Base-by-base conservation (phyloP, 2,329 filamentous ascomycete genomes). In the Curvularia hawaiiensis region DNA sequence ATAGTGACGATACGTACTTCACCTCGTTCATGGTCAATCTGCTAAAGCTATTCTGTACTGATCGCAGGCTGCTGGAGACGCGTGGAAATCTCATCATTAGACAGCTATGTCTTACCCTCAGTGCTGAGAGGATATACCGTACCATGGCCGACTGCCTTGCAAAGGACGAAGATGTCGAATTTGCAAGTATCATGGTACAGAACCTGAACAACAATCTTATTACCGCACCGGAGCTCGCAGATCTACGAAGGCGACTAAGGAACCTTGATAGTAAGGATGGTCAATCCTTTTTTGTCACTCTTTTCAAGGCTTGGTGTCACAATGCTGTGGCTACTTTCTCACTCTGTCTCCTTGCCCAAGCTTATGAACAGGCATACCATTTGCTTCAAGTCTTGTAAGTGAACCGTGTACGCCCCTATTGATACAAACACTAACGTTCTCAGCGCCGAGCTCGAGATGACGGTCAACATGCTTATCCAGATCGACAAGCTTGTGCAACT, bases 141-240 rank as follows among this genome's bases (percentile, higher is more conserved):
- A 98, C 92, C 2, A 83, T 99, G 62, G 96, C 95, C 26, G 95
- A 99, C 68, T 97, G 95, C 66, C 90, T 99, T 10, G 95, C 98
- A 76, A 96, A 93, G 72, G 95, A 99, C 75, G 95, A 98, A 78
- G 95, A 99, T 73, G 87, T 99, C 41, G 96, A 99, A 75, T 99
- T 99, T 77, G 94, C 95, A 16, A 97, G 94, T 73, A 98, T 99
- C 68, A 99, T 99, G 95, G 92, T 99, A 30, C 95, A 99, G 75
- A 98, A 98, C 70, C 83, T 99, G 51, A 99, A 99, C 79, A 99
- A 99, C 77, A 99, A 99, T 69, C 87, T 99, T 53, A 97, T 99
- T 64, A 99, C 96, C 1, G 95, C 96, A 0, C 95, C 96, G 0
- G 93, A 99, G 76, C 82, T 99, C 30, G 88, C 91, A 1, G 96